Percentiles rank a stretch among this genome's conserved stretches.
These are phyloP conservation scores for Handroanthus guayacan DNA, from an alignment of 257 asterid species.

Conservation along the genomic window DNA sequence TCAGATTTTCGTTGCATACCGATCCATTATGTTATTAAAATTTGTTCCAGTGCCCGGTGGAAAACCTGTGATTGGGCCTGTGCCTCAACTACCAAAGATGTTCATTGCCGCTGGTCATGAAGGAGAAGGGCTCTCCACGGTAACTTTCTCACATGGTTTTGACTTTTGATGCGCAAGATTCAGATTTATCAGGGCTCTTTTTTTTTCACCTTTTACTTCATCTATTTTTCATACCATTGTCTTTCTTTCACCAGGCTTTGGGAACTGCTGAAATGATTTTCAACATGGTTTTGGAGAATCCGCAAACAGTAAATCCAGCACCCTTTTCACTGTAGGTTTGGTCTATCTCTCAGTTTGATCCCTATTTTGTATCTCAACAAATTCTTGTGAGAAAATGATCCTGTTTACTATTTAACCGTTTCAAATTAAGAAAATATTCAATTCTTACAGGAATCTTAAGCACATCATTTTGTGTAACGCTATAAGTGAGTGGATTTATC, in stretches of 20 bases:
- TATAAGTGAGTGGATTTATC: too few species aligned
- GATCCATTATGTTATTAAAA: slow-evolving; percentile 15
- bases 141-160: slow-evolving; percentile 34
- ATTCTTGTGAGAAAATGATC: background rate
- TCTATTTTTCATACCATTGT: background rate
- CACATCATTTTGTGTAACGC: background rate
- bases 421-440: background rate
- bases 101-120: slow-evolving; percentile 94
- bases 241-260: slow-evolving; percentile 57
- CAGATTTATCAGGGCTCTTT: background rate
- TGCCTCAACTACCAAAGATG: slow-evolving; percentile 74
- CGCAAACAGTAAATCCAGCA: slow-evolving; percentile 61
- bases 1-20: slow-evolving; percentile 7
- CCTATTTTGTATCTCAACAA: background rate
- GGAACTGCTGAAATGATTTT: slow-evolving; percentile 96
- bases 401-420: background rate
- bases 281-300: slow-evolving; percentile 80
- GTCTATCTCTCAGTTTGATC: background rate
- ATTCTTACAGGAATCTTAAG: background rate
- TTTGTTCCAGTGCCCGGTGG: slow-evolving; percentile 76
- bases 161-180: background rate
- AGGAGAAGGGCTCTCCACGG: slow-evolving; percentile 97
- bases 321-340: slow-evolving; percentile 63
- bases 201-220: background rate
- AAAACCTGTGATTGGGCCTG: slow-evolving; percentile 82